A percentile compares a stretch with the other conserved stretches of the same genome.
These are phyloP conservation scores for Xylariaceae sp. DNA, from an alignment of 2,329 filamentous ascomycete genomes.

Conservation along the genomic window DNA sequence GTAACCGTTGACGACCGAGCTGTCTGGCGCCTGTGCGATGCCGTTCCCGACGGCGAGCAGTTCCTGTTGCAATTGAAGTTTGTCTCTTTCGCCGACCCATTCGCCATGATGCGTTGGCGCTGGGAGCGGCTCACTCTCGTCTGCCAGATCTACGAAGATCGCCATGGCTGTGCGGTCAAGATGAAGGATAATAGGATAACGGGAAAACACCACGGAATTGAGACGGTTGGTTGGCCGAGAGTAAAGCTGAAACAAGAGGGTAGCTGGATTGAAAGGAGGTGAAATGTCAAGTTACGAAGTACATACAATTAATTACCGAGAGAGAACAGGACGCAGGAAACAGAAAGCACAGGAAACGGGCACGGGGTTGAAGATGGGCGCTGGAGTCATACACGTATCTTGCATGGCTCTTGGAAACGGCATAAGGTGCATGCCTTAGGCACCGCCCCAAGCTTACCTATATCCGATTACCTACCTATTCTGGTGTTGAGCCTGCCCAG, in stretches of 20 bases:
- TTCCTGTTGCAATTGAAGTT: constrained; percentile 16
- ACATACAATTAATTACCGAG: too few species aligned
- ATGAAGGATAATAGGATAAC: background rate
- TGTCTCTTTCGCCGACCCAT: constrained; percentile 16
- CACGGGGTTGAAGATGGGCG: too few species aligned
- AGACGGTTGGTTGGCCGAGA: background rate
- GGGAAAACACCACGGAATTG: background rate
- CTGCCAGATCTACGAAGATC: constrained; percentile 21
- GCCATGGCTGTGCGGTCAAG: constrained; percentile 10
- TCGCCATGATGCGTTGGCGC: constrained; percentile 7
- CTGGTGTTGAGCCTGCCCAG: too few species aligned
- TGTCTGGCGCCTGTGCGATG: background rate
- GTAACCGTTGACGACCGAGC: background rate
- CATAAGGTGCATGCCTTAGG: too few species aligned
- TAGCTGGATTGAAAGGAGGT: background rate
- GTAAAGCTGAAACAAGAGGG: too few species aligned
- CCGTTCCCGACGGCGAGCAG: constrained; percentile 13
- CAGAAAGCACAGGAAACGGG: too few species aligned
- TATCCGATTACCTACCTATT: too few species aligned
- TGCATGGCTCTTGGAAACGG: too few species aligned
- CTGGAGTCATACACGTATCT: too few species aligned
- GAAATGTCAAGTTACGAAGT: too few species aligned
- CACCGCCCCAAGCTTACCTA: too few species aligned
- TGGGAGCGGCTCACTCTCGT: constrained; percentile 16
- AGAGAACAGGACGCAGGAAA: too few species aligned